Base-by-base conservation (phyloP, 2,329 filamentous ascomycete genomes). In the Huntiella savannae region DNA sequence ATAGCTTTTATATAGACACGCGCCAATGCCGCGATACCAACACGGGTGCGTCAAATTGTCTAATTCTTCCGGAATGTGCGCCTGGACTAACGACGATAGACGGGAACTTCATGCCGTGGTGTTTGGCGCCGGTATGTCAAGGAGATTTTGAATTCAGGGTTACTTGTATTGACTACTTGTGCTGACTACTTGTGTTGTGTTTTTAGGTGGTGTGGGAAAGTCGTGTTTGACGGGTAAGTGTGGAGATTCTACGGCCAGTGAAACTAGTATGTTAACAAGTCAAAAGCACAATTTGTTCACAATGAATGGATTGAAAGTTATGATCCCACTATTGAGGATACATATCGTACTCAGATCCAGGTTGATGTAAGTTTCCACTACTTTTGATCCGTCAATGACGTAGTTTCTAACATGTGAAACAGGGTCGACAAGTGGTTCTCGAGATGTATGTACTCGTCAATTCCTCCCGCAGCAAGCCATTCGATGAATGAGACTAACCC, bases 281-380 rank as follows among this genome's bases (percentile, higher is more conserved):
- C 54, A 53, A 56, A 57, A 85, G 85, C 86, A 56, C 85, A 93
- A 69, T 93, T 92, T 57, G 85, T 93, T 45, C 84, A 91, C 62
- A 87, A 91, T 64, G 81, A 92, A 55, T 92, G 85, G 82, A 88
- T 93, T 59, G 85, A 93, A 62, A 82, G 77, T 60, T 84, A 84
- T 62, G 79, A 84, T 59, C 79, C 79, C 12, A 84, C 79, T 13
- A 84, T 84, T 54, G 79, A 84, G 58, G 79, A 84, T 60, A 81
- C 79, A 28, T 84, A 84, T 58, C 71, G 79, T 51, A 82, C 79
- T 51, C 77, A 82, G 54, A 68, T 82, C 39, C 70, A 86, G 55
- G 82, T 94, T 52, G 85, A 94, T 70, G 85, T 91, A 66, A 69
- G 82, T 73, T 33, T 5, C 33, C 15, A 17, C 12, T 12, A 6